Evolutionary conservation across 2,329 filamentous ascomycete genomes (phyloP), one percentile per base, ranked within the genome.

Genomic region (Talaromyces amestolkiae): DNA sequence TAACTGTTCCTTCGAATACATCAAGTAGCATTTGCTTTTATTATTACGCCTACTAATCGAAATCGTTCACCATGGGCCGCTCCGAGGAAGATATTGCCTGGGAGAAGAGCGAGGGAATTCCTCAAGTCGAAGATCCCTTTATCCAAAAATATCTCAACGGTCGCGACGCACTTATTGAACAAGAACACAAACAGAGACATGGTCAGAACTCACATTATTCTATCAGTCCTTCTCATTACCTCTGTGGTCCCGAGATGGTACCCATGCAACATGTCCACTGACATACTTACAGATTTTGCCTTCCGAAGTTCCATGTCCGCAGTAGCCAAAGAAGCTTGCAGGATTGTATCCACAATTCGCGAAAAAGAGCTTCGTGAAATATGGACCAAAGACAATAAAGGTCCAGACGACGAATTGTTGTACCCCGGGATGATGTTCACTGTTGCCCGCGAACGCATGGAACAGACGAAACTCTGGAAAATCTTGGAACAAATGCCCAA

Each of bases 391-490:
- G 83, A 83, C 10, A 15, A 64, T 6, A 37, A 45, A 11, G n/a
- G 7, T 10, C 61, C 54, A 53, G 80, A 92, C 3, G 88, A 89
- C 3, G 84, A 87, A 67, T 86, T 87, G 70, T 81, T 94, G 60
- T 92, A 91, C 74, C 92, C 92, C 0, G 93, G 93, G 11, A 96
- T 97, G 90, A 95, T 96, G 91, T 97, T 97, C 78, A 89, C 86
- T 41, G 84, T 94, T 41, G 92, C 92, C 70, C 94, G 93, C 77
- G 86, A 88, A n/a, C 87, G 87, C 43, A 96, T 97, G 87, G 92
- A 96, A 78, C 83, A 84, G 70, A 96, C 92, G 15, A 88, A 88
- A 73, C 83, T 97, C 27, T 98, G 92, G 92, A 85, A 87, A 69
- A 95, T 97, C 71, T 85, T 97, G 17, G 86, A 89, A 66, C 85